A percentile compares a stretch with the other conserved stretches of the same genome.
phyloP scores from a whole-genome alignment of 371 early-diverging fungal species.

The Mucor racemosus region DNA sequence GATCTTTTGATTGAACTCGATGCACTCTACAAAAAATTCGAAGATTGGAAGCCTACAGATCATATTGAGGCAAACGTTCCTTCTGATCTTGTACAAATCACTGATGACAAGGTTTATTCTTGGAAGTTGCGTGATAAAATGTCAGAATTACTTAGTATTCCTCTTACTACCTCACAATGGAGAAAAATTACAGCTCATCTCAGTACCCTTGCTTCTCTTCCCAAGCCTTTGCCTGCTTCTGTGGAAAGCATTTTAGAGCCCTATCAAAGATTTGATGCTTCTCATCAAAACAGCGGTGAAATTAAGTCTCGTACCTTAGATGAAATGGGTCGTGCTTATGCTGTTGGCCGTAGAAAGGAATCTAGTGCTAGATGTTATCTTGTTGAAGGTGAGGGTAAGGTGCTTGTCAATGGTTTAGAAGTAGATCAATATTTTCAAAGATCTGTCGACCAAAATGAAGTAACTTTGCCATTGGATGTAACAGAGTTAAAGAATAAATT shows the following conservation, averaged over 20 bases:
- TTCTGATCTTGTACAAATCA: constrained; percentile 13
- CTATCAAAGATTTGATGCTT: constrained; percentile 43
- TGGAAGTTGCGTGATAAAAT: constrained; percentile 66
- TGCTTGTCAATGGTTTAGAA: constrained; percentile 85
- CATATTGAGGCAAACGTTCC: not conserved
- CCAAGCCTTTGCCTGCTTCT: constrained; percentile 52
- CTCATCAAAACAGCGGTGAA: constrained; percentile 26
- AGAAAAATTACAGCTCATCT: constrained; percentile 61
- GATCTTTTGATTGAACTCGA: constrained; percentile 76
- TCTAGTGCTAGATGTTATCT: constrained; percentile 82
- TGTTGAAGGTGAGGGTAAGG: constrained; percentile 77
- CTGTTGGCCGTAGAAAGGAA: constrained; percentile 86
- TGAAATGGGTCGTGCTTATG: constrained; percentile 78
- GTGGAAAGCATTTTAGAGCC: constrained; percentile 49
- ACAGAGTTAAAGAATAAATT: constrained; percentile 71
- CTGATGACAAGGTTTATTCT: constrained; percentile 33
- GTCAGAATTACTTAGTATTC: constrained; percentile 55
- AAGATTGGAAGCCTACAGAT: constrained; percentile 29
- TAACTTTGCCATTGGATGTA: constrained; percentile 78
- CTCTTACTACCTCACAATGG: constrained; percentile 71
- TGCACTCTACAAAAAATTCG: constrained; percentile 60
- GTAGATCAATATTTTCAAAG: constrained; percentile 79
- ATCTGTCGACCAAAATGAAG: constrained; percentile 67
- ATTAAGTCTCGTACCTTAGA: constrained; percentile 62
- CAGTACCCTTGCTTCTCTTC: constrained; percentile 57